Evolutionary conservation across 2,329 filamentous ascomycete species (phyloP), one percentile per base, ranked within the genome.

Genomic region (Diaporthe velutina): DNA sequence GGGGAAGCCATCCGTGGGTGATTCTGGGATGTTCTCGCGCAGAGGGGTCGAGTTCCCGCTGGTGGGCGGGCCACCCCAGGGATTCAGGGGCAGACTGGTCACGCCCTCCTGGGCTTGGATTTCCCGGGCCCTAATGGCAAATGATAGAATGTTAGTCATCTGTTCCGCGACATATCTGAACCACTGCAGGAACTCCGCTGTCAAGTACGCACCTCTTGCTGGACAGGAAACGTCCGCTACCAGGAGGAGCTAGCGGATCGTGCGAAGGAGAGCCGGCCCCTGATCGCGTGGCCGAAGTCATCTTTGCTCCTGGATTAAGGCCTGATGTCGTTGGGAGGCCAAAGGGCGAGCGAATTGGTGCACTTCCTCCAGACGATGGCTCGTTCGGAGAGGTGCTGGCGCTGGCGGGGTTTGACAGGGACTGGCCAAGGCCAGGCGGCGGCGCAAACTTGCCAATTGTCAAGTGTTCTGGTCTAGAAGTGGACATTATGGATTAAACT

Each of bases 41-140:
- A 99, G 90, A 79, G 97, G 97, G 55, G 96, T 98, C 28, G 96
- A 98, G 84, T 98, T 96, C 78, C 96, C 97, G 83, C 96, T 98
- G 73, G 96, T 98, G 66, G 97, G 96, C 78, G 97, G 96, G 15
- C 97, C 96, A 88, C 95, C 95, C 97, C 97, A 98, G 57, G 93
- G 93, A 81, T 93, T 91, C 70, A 93, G 84, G 83, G 88, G 89
- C 80, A 90, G 89, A 81, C 88, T 93, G 82, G 88, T 86, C 67
- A 98, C 89, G 70, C 96, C 96, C 89, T 98, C 96, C 86, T 98
- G 96, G 72, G 96, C 96, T 86, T 98, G 96, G 77, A 98, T 98
- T 85, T 99, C 97, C 83, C 97, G 91, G 78, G 97, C 96, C 82
- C 96, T 98, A 76, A n/a, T 28, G 9, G 38, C 42, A 70, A 74